Conservation (phyloP, 2,329 filamentous ascomycete genomes). For the Ophiobolus disseminans region DNA sequence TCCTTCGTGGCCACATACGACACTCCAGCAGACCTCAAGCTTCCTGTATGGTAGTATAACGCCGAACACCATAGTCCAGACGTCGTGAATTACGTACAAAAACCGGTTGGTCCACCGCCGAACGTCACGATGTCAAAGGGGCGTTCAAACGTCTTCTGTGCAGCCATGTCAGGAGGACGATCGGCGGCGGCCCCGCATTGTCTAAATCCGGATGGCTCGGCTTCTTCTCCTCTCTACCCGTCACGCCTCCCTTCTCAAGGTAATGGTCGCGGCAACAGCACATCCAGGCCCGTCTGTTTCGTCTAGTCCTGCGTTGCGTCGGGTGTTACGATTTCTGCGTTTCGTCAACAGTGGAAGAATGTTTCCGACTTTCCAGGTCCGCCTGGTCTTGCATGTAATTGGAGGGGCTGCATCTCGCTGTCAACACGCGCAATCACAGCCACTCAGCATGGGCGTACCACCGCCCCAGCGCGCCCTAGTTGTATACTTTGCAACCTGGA, state of each 20-base stretch:
- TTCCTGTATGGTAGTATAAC: no score
- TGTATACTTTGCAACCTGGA: neutral
- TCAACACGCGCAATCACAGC: no score
- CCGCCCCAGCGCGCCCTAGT: no score
- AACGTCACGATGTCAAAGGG: conserved; percentile 38
- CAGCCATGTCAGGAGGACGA: conserved; percentile 34
- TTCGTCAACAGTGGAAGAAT: no score
- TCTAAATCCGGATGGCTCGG: conserved; percentile 30
- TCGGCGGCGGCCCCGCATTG: conserved; percentile 24
- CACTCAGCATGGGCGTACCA: no score
- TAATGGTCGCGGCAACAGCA: conserved; percentile 17
- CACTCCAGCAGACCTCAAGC: neutral
- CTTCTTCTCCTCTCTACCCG: conserved; percentile 16
- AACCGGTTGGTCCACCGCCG: conserved; percentile 14
- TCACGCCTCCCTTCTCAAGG: conserved; percentile 16
- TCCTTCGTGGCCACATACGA: neutral
- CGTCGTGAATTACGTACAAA: conserved; percentile 32
- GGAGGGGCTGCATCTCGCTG: no score
- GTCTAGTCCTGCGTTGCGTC: no score
- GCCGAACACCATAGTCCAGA: no score
- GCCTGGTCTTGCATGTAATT: no score
- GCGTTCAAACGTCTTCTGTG: conserved; percentile 22
- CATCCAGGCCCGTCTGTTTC: conserved; percentile 31
- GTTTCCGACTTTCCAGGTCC: no score
- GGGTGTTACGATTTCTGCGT: no score